A percentile compares a stretch with the other conserved stretches of the same genome.
phyloP scores from a whole-genome alignment of 1,139 yeast species.

The Hyphopichia pseudoburtonii region DNA sequence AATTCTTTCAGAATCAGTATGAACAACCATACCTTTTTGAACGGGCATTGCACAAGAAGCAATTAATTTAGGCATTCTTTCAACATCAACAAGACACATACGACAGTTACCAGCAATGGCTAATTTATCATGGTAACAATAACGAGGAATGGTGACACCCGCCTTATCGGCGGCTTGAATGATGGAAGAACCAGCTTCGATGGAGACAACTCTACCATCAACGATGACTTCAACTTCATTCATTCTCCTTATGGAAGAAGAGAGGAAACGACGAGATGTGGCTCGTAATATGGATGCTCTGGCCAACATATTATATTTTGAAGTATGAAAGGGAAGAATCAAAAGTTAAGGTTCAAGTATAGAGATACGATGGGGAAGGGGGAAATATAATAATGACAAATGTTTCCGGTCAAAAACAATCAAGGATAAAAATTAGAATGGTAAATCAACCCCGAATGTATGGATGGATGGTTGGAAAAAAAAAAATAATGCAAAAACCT shows the following conservation, averaged over 20 bases:
- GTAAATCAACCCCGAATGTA: too few relatives aligned
- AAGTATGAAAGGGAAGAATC: too few relatives aligned
- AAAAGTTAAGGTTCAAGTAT: too few relatives aligned
- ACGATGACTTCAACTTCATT: conserved; percentile 75
- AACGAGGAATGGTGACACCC: conserved; percentile 83
- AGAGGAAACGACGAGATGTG: conserved; percentile 27
- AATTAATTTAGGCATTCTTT: conserved; percentile 85
- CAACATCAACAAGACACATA: conserved; percentile 91
- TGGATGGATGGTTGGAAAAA: too few relatives aligned
- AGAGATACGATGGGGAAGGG: too few relatives aligned
- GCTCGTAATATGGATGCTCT: conserved; percentile 23
- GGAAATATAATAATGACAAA: too few relatives aligned
- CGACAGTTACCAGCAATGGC: conserved; percentile 96
- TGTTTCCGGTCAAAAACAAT: too few relatives aligned
- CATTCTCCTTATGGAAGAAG: conserved; percentile 24
- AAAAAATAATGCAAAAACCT: too few relatives aligned
- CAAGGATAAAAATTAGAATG: too few relatives aligned
- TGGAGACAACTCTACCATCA: conserved; percentile 74
- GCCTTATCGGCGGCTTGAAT: conserved; percentile 93
- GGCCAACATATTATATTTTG: conserved; percentile 13
- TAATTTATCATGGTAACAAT: conserved; percentile 88
- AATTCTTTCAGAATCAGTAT: conserved; percentile 77
- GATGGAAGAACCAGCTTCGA: conserved; percentile 85
- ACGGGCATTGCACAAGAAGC: conserved; percentile 94
- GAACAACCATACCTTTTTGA: conserved; percentile 84